Evolutionary conservation across 2,329 filamentous ascomycete genomes (phyloP).

Genomic region (Apiospora marii): DNA sequence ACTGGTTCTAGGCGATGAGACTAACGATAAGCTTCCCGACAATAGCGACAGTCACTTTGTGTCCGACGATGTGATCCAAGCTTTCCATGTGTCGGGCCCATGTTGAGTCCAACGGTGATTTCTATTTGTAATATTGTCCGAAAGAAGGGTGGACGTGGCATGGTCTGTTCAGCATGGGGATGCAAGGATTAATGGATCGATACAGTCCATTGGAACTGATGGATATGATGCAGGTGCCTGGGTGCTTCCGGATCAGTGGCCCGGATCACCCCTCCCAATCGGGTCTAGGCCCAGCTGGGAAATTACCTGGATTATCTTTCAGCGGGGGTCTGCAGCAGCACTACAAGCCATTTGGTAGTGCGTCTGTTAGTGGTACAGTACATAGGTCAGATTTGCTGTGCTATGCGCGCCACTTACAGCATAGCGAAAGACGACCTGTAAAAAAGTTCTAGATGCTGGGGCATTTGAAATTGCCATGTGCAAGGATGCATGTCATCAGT

Average conservation of each 20-base stretch:
- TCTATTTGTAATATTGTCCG: not conserved
- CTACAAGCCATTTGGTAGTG: no score
- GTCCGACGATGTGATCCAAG: not conserved
- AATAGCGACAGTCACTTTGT: not conserved
- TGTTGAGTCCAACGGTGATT: not conserved
- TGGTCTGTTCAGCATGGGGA: not conserved
- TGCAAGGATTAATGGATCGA: not conserved
- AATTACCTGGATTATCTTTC: not conserved
- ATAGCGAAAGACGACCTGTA: not conserved
- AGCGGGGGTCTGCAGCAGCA: not conserved
- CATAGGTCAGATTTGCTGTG: not conserved
- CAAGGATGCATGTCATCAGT: not conserved
- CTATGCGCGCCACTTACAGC: not conserved
- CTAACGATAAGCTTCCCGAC: slow-evolving; percentile 7
- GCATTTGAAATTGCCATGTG: not conserved
- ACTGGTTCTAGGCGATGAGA: not conserved
- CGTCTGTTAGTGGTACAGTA: no score
- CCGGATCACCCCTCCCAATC: slow-evolving; percentile 3
- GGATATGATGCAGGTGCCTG: not conserved
- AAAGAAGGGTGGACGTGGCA: not conserved
- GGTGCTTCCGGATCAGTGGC: not conserved
- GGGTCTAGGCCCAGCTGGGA: not conserved
- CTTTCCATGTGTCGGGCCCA: not conserved
- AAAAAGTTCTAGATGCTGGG: not conserved
- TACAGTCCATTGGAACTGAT: not conserved